Evolutionary conservation across 23 red algal species (phyloP).

Genomic region (Chondrus crispus): DNA sequence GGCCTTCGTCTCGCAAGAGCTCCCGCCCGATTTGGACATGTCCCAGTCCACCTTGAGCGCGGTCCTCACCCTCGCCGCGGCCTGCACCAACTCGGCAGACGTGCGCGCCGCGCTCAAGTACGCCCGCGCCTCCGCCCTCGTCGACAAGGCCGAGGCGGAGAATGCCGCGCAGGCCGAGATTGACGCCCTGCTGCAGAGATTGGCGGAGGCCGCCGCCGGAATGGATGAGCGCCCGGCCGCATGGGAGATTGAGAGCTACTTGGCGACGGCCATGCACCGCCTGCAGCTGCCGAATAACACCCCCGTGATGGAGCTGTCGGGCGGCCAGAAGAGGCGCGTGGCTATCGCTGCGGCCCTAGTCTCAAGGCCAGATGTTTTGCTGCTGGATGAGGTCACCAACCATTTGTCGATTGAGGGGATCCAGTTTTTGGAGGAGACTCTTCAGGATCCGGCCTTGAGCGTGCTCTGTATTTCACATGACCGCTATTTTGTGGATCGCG

Average conservation of each 20-base stretch:
- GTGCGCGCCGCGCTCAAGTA: constrained; percentile 30
- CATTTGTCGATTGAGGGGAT: constrained; percentile 83
- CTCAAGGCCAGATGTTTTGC: constrained; percentile 68
- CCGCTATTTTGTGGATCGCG: constrained; percentile 66
- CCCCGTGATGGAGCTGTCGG: constrained; percentile 41
- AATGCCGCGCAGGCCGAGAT: not conserved
- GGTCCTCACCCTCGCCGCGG: constrained; percentile 28
- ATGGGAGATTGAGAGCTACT: constrained; percentile 70
- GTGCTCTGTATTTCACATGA: constrained; percentile 86
- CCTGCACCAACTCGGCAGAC: not conserved
- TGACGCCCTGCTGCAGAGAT: not conserved
- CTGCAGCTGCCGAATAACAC: constrained; percentile 36
- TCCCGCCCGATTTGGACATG: not conserved
- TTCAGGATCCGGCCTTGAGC: constrained; percentile 50
- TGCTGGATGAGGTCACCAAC: constrained; percentile 95
- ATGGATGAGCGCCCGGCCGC: constrained; percentile 49
- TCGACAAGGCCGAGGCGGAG: not conserved
- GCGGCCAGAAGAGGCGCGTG: constrained; percentile 86
- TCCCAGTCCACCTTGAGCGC: constrained; percentile 5
- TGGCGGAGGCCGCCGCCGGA: constrained; percentile 14
- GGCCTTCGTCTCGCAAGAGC: constrained; percentile 65
- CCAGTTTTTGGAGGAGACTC: constrained; percentile 73
- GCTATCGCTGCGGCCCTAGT: constrained; percentile 76
- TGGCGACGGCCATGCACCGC: constrained; percentile 10
- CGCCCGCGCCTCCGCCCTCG: not conserved